These are phyloP conservation scores for Blastocystis sp. DNA, from an alignment of 352 stramenopile species.

Conservation along the genomic window DNA sequence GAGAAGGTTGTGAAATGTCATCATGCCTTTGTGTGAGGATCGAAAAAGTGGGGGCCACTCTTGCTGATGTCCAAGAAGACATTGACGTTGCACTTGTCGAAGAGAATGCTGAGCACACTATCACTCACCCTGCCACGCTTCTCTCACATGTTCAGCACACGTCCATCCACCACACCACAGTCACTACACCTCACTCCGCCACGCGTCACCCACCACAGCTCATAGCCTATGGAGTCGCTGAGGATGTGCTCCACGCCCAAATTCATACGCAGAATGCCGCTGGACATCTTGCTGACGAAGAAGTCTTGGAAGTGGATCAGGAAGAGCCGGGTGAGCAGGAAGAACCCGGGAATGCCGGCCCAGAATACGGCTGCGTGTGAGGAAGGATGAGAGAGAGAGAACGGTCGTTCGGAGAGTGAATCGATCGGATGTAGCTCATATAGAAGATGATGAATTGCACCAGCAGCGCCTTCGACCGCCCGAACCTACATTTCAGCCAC, in stretches of 20 bases:
- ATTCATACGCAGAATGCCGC: constrained; percentile 62
- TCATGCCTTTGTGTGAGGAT: not conserved
- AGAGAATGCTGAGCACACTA: constrained; percentile 65
- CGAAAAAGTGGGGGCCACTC: not conserved
- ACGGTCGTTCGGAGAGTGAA: not conserved
- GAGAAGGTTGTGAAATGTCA: constrained; percentile 54
- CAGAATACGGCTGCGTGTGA: not conserved
- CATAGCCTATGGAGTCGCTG: constrained; percentile 30
- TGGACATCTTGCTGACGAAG: constrained; percentile 63
- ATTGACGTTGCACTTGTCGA: constrained; percentile 65
- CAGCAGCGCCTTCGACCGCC: not conserved
- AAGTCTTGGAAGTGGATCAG: constrained; percentile 61
- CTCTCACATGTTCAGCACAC: constrained; percentile 23
- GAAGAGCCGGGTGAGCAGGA: constrained; percentile 44
- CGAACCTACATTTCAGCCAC: constrained; percentile 1
- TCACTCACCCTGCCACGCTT: not conserved
- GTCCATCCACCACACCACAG: constrained; percentile 28
- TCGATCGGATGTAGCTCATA: constrained; percentile 10
- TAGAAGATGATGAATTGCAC: constrained; percentile 36
- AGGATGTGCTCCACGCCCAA: constrained; percentile 12
- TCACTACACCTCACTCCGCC: not conserved
- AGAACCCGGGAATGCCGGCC: constrained; percentile 46
- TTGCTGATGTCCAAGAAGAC: constrained; percentile 65
- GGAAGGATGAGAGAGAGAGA: no score
- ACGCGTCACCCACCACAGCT: constrained; percentile 1